Evolutionary conservation across 1,284 basidiomycete genomes (phyloP), one percentile per base, ranked within the genome.

Genomic region (Filobasidium uniguttulatum): DNA sequence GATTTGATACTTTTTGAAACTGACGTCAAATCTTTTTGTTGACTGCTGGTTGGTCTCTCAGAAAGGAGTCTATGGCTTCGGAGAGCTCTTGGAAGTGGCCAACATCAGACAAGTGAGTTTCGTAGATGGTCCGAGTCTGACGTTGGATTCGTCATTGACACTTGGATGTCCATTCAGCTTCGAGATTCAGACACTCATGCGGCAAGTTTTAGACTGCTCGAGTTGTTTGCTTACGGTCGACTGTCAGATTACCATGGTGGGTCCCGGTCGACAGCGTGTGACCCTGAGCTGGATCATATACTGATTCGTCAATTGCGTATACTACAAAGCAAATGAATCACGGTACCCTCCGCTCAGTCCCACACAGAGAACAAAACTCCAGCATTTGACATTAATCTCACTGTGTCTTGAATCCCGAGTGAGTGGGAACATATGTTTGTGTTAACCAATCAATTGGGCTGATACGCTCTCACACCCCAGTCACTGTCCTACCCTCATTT

Each of bases 181-280:
- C 45, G 57, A 23, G 62, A 88, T 85, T 75, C 90, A 14, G 72
- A 72, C 19, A 74, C 69, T 35, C 80, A 71, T 59, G 77, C 82
- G 52, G 78, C 81, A 48, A 73, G 73, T 56, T 72, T 75, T 52
- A 71, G 74, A 7, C 71, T 94, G 15, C 72, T 98, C 5, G 74
- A 86, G 61, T 71, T 96, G 30, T 97, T 96, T 67, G 79, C 91
- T 3, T 93, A 88, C 67, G 85, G 81, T 59, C 87, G 29, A 85
- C 0, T 85, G 83, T 61, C 71, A 72, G 37, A 83, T 60, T 96
- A 93, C 65, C 69, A 80, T 25, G 60, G 73, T 73, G 41, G 45
- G 69, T 56, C 14, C 12, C 0, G 8, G 19, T 34, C 12, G 15
- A 35, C 23, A 31, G 5, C 9, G 46, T 20, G 29, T 20, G 12